A percentile compares a stretch with the other conserved stretches of the same genome.
phyloP scores from a whole-genome alignment of 2,329 filamentous ascomycete species.

The Cladorrhinum sp. region DNA sequence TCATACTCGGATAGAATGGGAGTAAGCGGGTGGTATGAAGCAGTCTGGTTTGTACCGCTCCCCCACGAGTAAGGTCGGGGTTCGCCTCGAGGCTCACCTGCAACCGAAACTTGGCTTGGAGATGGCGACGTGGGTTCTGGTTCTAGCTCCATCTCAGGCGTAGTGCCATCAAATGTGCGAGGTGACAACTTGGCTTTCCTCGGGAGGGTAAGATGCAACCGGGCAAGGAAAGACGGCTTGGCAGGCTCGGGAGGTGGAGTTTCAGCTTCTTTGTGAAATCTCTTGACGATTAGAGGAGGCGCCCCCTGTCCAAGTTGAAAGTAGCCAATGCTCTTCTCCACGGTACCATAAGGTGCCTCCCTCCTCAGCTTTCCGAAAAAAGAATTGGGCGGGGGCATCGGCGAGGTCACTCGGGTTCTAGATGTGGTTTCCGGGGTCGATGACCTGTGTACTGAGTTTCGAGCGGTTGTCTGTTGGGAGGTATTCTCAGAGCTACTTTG shows the following conservation, averaged over 20 bases:
- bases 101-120: neutral
- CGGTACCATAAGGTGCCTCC: slow-evolving; percentile 38
- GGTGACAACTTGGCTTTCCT: slow-evolving; percentile 31
- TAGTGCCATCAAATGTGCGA: slow-evolving; percentile 21
- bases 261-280: slow-evolving; percentile 42
- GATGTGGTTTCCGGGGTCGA: slow-evolving; percentile 10
- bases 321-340: slow-evolving; percentile 42
- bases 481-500: slow-evolving; percentile 8
- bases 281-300: slow-evolving; percentile 34
- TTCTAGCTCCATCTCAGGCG: neutral
- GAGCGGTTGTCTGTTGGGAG: slow-evolving; percentile 4
- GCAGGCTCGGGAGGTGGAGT: slow-evolving; percentile 16
- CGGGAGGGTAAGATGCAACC: slow-evolving; percentile 36
- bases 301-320: slow-evolving; percentile 32
- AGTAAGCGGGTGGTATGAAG: neutral
- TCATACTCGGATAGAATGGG: slow-evolving; percentile 13
- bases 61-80: slow-evolving; percentile 10
- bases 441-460: slow-evolving; percentile 1
- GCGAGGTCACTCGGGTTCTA: slow-evolving; percentile 15
- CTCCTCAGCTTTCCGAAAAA: slow-evolving; percentile 38
- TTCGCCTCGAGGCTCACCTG: neutral
- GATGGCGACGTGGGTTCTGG: neutral
- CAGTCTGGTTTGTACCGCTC: slow-evolving; percentile 1
- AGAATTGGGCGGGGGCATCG: slow-evolving; percentile 33
- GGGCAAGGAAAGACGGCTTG: slow-evolving; percentile 36